These are phyloP conservation scores for Hippophae tibetana DNA, from an alignment of 306 rosid species.

Conservation along the genomic window DNA sequence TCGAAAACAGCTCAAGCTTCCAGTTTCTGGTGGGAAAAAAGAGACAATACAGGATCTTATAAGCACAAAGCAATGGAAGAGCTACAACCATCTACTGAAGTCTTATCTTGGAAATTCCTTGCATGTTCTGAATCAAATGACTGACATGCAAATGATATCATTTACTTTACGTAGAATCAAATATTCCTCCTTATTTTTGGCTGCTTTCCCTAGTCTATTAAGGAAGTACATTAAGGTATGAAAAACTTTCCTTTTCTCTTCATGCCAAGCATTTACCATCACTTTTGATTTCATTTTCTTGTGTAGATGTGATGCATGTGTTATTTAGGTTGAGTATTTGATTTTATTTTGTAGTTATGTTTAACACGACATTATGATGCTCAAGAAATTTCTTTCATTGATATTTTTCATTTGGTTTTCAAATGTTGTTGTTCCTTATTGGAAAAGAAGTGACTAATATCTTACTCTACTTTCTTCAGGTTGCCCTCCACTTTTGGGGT, in stretches of 20 bases:
- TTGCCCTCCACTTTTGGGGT: conserved; percentile 91
- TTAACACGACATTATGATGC: not conserved
- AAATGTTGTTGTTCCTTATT: not conserved
- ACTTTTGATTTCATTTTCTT: not conserved
- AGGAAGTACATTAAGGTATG: conserved; percentile 83
- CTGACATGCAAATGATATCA: conserved; percentile 85
- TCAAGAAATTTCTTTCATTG: not conserved
- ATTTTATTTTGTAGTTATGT: not conserved
- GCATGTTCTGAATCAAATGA: conserved; percentile 91
- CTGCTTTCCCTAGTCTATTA: conserved; percentile 77
- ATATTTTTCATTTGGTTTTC: not conserved
- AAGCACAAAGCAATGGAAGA: conserved; percentile 66
- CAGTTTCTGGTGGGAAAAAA: conserved; percentile 70
- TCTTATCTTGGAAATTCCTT: conserved; percentile 93
- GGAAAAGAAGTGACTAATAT: not conserved
- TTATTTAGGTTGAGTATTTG: not conserved
- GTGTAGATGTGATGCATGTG: not conserved
- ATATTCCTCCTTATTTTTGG: conserved; percentile 68
- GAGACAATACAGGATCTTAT: conserved; percentile 59
- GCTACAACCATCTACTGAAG: conserved; percentile 61
- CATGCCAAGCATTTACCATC: conserved; percentile 1
- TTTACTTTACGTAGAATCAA: conserved; percentile 70
- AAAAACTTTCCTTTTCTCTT: conserved; percentile 14
- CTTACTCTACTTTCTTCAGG: conserved; percentile 36
- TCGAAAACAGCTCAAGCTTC: conserved; percentile 66